Base-by-base conservation (phyloP, 2,329 filamentous ascomycete genomes). In the Fusarium austroafricanum region DNA sequence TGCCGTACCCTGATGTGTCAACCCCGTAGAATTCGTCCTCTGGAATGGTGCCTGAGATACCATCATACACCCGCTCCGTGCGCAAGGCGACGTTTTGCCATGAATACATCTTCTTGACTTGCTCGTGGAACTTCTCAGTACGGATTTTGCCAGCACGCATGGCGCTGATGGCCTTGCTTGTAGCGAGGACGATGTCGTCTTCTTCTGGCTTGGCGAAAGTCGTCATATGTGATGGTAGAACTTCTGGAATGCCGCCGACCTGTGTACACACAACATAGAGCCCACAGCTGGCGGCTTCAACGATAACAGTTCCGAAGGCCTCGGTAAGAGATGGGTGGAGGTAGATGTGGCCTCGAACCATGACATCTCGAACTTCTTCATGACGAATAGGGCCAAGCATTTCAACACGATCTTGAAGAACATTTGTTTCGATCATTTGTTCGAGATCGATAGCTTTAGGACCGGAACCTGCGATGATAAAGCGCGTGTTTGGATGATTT, bases 91-190 rank as follows among this genome's bases (percentile, higher is more conserved):
- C 95, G 77, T 99, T 95, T 28, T 92, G 92, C 96, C 96, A 99
- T 2, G 93, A 97, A 81, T 99, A 99, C 96, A 98, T 98, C 82
- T 92, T 92, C 79, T 95, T 94, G 66, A 99, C 96, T 79, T 98
- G 92, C 70, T 97, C 95, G 77, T 99, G 96, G 76, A 99, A 99
- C 40, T 91, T 88, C 77, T 98, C 95, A 1, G 96, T 97, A 66
- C 93, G 90, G 28, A 99, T 91, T 73, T 91, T 93, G 71, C 94
- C 95, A 8, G 91, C 91, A 43, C 95, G 90, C 56, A 99, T 85
- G 29, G 92, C 91, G 0, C 90, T 91, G 65, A 99, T 98, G 18
- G 96, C 96, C 70, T 90, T 91, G 18, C 93, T 92, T 0, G 96
- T 97, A 5, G 95, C 96, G 40, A 89, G 85, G 1, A 99, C 95